phyloP scores from a whole-genome alignment of 129 eudicot genomes.

The Flaveria robusta region DNA sequence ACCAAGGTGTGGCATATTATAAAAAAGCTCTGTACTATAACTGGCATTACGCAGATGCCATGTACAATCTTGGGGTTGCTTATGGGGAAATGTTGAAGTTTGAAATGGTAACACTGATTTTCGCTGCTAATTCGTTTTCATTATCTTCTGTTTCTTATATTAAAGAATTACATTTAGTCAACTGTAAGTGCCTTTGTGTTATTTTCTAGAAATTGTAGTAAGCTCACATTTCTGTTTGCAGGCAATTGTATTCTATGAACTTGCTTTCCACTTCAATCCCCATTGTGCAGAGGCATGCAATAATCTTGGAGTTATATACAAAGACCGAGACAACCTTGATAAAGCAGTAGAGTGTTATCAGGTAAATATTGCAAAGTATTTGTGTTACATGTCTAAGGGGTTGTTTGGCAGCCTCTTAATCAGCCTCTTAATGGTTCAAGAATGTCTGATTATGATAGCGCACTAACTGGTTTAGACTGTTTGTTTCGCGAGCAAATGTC shows the following conservation, averaged over 20 bases:
- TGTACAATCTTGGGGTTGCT: conserved; percentile 98
- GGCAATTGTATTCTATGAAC: conserved; percentile 99
- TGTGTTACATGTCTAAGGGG: background rate
- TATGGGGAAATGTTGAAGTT: conserved; percentile 99
- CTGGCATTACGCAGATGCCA: conserved; percentile 99
- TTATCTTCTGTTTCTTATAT: background rate
- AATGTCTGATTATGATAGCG: too few species aligned
- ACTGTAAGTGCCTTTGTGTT: conserved; percentile 18
- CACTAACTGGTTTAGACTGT: too few species aligned
- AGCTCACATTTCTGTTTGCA: conserved; percentile 35
- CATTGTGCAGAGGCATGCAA: conserved; percentile 99
- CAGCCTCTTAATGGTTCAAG: too few species aligned
- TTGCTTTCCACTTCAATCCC: conserved; percentile 99
- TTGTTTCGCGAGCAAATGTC: too few species aligned
- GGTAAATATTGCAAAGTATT: conserved; percentile 40
- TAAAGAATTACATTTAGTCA: conserved; percentile 16
- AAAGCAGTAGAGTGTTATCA: conserved; percentile 98
- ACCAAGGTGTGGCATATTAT: conserved; percentile 92
- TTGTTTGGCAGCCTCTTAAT: too few species aligned
- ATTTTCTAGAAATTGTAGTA: conserved; percentile 17
- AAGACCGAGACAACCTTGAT: conserved; percentile 98
- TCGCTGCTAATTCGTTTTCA: conserved; percentile 2
- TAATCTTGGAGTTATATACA: conserved; percentile 92
- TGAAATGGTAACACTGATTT: conserved; percentile 75
- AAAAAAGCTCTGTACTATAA: conserved; percentile 90